phyloP scores from a whole-genome alignment of 306 rosid species.

The Crotalaria pallida region DNA sequence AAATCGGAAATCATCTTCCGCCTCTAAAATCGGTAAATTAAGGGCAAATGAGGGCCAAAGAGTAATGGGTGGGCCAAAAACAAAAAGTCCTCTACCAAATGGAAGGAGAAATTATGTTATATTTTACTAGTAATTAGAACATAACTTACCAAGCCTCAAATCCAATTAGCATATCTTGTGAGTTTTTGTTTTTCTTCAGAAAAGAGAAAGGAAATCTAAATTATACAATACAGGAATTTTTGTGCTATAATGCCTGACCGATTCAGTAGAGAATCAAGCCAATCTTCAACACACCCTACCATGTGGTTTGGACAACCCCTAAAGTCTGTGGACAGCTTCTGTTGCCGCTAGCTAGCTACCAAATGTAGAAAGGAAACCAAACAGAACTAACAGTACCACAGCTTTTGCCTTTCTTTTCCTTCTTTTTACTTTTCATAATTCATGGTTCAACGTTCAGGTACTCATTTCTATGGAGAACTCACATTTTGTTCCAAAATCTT shows the following conservation, averaged over 20 bases:
- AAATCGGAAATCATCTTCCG: no score
- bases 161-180: neutral
- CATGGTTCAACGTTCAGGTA: neutral
- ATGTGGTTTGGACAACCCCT: slow-evolving; percentile 23
- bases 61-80: no score
- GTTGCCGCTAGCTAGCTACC: neutral
- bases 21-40: no score
- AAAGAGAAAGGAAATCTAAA: neutral
- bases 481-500: slow-evolving; percentile 5
- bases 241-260: neutral
- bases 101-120: neutral
- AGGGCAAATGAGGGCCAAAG: no score
- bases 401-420: neutral
- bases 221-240: neutral
- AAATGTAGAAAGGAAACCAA: neutral
- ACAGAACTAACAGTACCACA: neutral
- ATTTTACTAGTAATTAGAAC: neutral
- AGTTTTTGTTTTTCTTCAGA: neutral
- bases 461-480: slow-evolving; percentile 6
- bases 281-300: neutral
- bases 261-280: neutral
- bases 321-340: slow-evolving; percentile 6
- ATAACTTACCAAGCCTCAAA: neutral
- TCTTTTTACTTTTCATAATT: slow-evolving; percentile 12
- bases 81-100: no score